These are phyloP conservation scores for Clarkia xantiana DNA, from an alignment of 345 rosid genomes.

Conservation along the genomic window DNA sequence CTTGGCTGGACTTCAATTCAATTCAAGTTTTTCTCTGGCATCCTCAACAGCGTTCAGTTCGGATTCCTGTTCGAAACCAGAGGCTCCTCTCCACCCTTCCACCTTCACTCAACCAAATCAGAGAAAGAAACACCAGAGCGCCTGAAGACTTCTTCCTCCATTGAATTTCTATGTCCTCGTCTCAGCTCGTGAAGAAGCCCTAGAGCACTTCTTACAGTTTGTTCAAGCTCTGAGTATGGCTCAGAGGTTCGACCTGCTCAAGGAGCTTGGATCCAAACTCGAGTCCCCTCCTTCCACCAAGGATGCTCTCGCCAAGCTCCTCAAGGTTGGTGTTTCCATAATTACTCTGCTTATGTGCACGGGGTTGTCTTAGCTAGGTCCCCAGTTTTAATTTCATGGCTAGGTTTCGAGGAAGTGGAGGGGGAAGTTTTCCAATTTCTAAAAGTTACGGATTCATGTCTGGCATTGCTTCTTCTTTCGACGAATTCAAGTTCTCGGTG, in stretches of 20 bases:
- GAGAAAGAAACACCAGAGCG: too few relatives aligned
- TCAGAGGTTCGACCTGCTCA: slow-evolving; percentile 48
- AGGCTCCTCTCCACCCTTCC: too few relatives aligned
- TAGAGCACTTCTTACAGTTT: background rate
- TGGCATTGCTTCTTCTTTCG: too few relatives aligned
- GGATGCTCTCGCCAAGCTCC: slow-evolving; percentile 68
- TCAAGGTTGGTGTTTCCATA: slow-evolving; percentile 45
- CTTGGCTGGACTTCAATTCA: too few relatives aligned
- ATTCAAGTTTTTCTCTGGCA: too few relatives aligned
- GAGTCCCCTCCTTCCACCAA: slow-evolving; percentile 50
- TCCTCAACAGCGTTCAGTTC: too few relatives aligned
- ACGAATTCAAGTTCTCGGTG: too few relatives aligned
- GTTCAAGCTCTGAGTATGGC: slow-evolving; percentile 27
- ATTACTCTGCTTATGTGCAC: slow-evolving; percentile 1
- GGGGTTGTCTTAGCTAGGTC: background rate
- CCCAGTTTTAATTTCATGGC: slow-evolving; percentile 7
- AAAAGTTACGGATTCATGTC: too few relatives aligned
- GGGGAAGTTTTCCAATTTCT: too few relatives aligned
- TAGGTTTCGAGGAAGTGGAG: slow-evolving; percentile 8
- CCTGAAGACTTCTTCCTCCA: background rate
- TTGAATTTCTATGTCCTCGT: slow-evolving; percentile 3
- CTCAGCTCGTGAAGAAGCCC: slow-evolving; percentile 8
- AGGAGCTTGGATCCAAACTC: slow-evolving; percentile 87
- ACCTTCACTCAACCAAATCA: too few relatives aligned
- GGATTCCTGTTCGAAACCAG: too few relatives aligned